Evolutionary conservation across 345 rosid genomes (phyloP).

Genomic region (Sonneratia caseolaris): DNA sequence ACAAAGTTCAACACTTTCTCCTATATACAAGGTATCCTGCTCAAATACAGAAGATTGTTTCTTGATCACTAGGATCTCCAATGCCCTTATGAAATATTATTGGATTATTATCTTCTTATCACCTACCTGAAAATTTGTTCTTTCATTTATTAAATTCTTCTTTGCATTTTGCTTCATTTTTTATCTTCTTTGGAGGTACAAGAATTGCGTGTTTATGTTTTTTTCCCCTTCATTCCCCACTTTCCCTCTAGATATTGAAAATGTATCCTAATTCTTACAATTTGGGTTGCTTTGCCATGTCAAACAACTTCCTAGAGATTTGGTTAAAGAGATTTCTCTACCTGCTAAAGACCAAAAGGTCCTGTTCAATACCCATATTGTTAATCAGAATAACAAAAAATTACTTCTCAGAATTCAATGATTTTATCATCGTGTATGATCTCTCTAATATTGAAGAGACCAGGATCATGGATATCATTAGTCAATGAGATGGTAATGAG

Average conservation of each 20-base stretch:
- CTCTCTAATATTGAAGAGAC: neutral
- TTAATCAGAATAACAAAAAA: neutral
- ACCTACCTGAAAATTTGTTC: neutral
- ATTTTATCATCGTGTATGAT: neutral
- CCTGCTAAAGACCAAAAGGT: neutral
- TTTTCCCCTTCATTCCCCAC: too few species aligned
- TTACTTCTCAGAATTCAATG: neutral
- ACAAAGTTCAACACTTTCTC: slow-evolving; percentile 53
- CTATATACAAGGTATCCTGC: slow-evolving; percentile 74
- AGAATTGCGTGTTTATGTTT: neutral
- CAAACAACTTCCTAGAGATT: neutral
- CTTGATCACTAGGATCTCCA: neutral
- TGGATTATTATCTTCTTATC: neutral
- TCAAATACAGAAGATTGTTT: neutral
- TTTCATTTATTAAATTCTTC: neutral
- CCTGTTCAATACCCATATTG: neutral
- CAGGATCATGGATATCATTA: neutral
- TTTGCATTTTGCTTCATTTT: neutral
- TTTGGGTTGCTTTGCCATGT: too few species aligned
- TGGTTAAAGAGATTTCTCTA: neutral
- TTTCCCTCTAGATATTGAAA: too few species aligned
- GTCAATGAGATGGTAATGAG: neutral
- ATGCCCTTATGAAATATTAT: neutral
- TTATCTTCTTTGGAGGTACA: neutral
- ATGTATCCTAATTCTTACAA: too few species aligned